Base-by-base conservation (phyloP, 768 basidiomycete species). In the Tricholoma sp. region DNA sequence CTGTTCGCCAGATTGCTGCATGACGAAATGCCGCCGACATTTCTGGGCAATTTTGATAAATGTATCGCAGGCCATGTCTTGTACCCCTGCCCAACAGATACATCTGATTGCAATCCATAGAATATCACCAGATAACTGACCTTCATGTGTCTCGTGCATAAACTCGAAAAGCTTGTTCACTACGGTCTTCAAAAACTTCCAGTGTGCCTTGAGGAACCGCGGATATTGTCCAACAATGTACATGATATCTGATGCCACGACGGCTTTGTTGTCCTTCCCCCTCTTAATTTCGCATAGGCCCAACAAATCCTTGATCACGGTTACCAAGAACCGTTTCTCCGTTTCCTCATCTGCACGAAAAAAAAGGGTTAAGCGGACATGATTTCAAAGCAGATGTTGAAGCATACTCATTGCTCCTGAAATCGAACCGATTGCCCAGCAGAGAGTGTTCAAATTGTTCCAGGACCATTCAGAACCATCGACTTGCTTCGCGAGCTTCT, bases 21-120 rank as follows among this genome's bases (percentile, higher is more conserved):
- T 94, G 58, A 99, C 94, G 65, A 99, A 99, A 72, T 99, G 97
- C 54, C 96, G 83, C 41, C 94, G 82, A 71, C 95, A 98, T 72
- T 98, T 99, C 71, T 99, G 97, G 21, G 97, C 94, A 64, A 99
- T 99, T 76, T 98, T 99, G 79, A 99, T 98, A 74, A 99, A 99
- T 0, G 97, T 99, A 71, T 99, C 97, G 74, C 97, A 99, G 47
- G 97, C 97, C 97, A 99, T 99, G 75, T 99, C 97, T 72, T 99
- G 97, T 10, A 99, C 97, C 76, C 95, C 93, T 91, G 63, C 41
- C 62, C 29, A 46, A 27, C 61, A 56, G 37, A 18, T 32, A 51
- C 2, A 27, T 35, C 19, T 21, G 2, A 29, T 11, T 52, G 45
- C 4, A 47, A 22, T 16, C 35, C 39, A n/a, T 27, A 57, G n/a